Evolutionary conservation across 129 eudicot genomes (phyloP).

Genomic region (Flaveria bidentis): DNA sequence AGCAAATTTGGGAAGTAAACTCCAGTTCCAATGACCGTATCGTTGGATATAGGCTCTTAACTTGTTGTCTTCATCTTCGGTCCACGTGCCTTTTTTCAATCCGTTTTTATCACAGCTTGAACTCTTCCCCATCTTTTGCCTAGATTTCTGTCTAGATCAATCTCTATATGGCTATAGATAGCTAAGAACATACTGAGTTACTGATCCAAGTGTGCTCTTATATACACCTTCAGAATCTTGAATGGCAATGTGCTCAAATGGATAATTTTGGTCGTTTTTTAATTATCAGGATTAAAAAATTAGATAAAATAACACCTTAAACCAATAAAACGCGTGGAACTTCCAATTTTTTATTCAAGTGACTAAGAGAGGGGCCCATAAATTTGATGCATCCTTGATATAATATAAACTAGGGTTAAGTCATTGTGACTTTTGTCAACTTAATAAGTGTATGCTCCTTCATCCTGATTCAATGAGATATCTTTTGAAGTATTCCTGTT

Average conservation of each 20-base stretch:
- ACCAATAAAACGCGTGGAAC: background rate
- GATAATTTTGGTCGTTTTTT: background rate
- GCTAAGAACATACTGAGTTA: background rate
- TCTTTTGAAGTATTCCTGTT: too few species aligned
- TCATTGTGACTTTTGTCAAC: too few species aligned
- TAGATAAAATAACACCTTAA: background rate
- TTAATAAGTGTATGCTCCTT: too few species aligned
- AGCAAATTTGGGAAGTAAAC: slow-evolving; percentile 53
- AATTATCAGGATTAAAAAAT: background rate
- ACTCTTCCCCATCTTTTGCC: slow-evolving; percentile 42
- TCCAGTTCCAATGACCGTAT: slow-evolving; percentile 67
- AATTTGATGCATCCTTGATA: background rate
- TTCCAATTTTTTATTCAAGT: background rate
- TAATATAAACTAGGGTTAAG: too few species aligned
- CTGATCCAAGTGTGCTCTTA: background rate
- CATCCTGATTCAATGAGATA: too few species aligned
- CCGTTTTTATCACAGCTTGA: slow-evolving; percentile 42
- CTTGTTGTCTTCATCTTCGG: slow-evolving; percentile 56
- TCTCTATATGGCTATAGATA: background rate
- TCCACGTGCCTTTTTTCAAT: slow-evolving; percentile 59
- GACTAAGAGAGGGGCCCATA: background rate
- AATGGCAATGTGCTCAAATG: background rate
- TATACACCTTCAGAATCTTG: background rate
- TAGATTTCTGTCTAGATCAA: background rate
- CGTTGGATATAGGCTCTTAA: slow-evolving; percentile 41